Evolutionary conservation across 345 rosid species (phyloP).

Genomic region (Dovyalis caffra): DNA sequence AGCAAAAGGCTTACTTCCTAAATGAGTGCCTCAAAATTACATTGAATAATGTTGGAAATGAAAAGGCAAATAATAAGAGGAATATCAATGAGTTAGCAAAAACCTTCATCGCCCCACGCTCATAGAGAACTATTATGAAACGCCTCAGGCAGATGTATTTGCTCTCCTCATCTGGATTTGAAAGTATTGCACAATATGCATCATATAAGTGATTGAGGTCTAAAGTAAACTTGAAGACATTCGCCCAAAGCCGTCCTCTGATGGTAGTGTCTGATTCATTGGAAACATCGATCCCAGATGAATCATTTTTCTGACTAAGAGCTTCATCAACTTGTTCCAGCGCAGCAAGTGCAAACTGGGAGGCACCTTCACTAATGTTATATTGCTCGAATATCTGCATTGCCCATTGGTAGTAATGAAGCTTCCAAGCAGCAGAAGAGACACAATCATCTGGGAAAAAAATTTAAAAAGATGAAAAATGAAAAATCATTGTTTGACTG

Average conservation of each 20-base stretch:
- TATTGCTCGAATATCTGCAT: slow-evolving; percentile 96
- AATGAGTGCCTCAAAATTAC: neutral
- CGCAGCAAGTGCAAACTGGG: slow-evolving; percentile 94
- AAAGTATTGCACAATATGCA: slow-evolving; percentile 94
- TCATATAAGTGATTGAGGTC: slow-evolving; percentile 82
- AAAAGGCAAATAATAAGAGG: neutral
- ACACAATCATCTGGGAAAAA: slow-evolving; percentile 45
- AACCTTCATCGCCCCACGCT: slow-evolving; percentile 86
- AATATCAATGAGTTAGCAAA: slow-evolving; percentile 1
- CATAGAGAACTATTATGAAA: slow-evolving; percentile 80
- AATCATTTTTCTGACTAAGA: slow-evolving; percentile 38
- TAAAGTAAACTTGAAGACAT: slow-evolving; percentile 84
- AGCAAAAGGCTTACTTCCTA: no score
- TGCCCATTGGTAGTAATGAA: slow-evolving; percentile 95
- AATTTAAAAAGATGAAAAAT: slow-evolving; percentile 2
- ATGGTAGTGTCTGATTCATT: slow-evolving; percentile 51
- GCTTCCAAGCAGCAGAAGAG: slow-evolving; percentile 76
- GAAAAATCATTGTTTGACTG: neutral
- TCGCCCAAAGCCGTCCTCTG: slow-evolving; percentile 93
- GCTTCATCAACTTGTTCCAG: slow-evolving; percentile 98
- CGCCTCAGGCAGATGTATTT: slow-evolving; percentile 93
- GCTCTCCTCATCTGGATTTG: slow-evolving; percentile 98
- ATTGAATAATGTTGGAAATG: slow-evolving; percentile 11
- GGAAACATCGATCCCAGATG: slow-evolving; percentile 29
- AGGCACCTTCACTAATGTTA: slow-evolving; percentile 83